Base-by-base conservation (phyloP, 495 filamentous ascomycete species). In the Xylaria longipes region DNA sequence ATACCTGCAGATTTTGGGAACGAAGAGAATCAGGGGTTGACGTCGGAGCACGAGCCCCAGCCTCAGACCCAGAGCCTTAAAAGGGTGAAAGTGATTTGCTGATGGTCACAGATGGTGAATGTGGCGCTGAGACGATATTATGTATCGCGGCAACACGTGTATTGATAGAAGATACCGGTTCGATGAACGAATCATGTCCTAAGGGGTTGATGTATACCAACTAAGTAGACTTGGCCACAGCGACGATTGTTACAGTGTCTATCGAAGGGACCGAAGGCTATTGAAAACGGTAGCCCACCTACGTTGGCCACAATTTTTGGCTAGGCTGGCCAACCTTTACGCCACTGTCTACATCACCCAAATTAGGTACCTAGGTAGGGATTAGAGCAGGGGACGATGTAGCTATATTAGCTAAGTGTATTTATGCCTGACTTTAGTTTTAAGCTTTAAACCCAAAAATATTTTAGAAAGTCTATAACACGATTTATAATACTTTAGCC, bases 21-120 rank as follows among this genome's bases (percentile, higher is more conserved):
- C 7, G 31, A 58, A 45, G 31, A 48, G 43, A 39, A 48, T 64
- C 61, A 64, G 39, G 61, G 39, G 61, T 31, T 29, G 27, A 22
- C 0, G 22, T 64, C 25, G 27, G 29, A 31, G 14, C 9, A 56
- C 11, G 20, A 56, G 27, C 50, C 50, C n/a, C n/a, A n/a, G n/a
- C n/a, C n/a, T n/a, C 50, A 17, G 17, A 29, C 56, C 31, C 15
- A 37, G 56, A 45, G 39, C 22, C 61, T 33, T n/a, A 35, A 20
- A 63, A 39, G 61, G 39, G 41, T 48, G 61, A 33, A 27, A 41
- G 60, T 17, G 39, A 45, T 29, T 43, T 43, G 60, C 22, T 1
- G 27, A 57, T 31, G 52, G 52, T 22, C 52, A 57, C 27, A 57
- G 27, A 29, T 29, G 37, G 39, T 27, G n/a, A 45, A 27, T 25